These are phyloP conservation scores for Gastrolobium villosum DNA, from an alignment of 306 rosid genomes.

Conservation along the genomic window DNA sequence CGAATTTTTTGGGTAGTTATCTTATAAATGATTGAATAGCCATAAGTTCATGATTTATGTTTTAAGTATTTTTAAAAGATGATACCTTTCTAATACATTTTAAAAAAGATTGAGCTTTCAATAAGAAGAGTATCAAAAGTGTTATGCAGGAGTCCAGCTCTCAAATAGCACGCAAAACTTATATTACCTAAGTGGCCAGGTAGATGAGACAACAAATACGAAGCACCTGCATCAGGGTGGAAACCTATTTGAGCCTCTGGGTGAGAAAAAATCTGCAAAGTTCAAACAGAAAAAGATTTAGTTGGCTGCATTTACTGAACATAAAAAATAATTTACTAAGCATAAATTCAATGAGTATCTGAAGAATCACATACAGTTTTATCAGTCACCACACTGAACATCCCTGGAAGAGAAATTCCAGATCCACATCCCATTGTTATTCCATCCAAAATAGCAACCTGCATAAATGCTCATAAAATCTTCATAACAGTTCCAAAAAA, in stretches of 20 bases:
- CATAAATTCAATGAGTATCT: constrained; percentile 20
- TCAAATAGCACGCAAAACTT: constrained; percentile 34
- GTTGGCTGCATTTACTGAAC: constrained; percentile 12
- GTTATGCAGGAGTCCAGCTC: constrained; percentile 20
- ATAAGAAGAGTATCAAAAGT: not conserved
- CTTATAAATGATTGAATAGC: constrained; percentile 19
- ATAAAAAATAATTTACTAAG: not conserved
- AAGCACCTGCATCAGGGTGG: constrained; percentile 99
- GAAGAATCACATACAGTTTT: constrained; percentile 75
- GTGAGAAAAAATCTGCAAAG: constrained; percentile 73
- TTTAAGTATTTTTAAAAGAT: constrained; percentile 9
- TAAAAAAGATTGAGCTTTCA: not conserved
- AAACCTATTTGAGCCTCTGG: constrained; percentile 97
- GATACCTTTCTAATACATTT: not conserved
- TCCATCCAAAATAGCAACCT: constrained; percentile 94
- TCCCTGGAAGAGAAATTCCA: constrained; percentile 92
- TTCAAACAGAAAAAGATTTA: constrained; percentile 36
- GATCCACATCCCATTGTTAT: constrained; percentile 94
- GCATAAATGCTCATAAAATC: constrained; percentile 44
- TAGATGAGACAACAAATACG: constrained; percentile 88
- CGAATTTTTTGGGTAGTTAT: constrained; percentile 31
- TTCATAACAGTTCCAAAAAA: constrained; percentile 35
- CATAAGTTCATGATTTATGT: constrained; percentile 1
- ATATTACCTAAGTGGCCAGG: constrained; percentile 91
- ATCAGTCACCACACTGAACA: constrained; percentile 88